These are phyloP conservation scores for Diddensiella transvaalensis DNA, from an alignment of 805 yeast species.

Conservation along the genomic window DNA sequence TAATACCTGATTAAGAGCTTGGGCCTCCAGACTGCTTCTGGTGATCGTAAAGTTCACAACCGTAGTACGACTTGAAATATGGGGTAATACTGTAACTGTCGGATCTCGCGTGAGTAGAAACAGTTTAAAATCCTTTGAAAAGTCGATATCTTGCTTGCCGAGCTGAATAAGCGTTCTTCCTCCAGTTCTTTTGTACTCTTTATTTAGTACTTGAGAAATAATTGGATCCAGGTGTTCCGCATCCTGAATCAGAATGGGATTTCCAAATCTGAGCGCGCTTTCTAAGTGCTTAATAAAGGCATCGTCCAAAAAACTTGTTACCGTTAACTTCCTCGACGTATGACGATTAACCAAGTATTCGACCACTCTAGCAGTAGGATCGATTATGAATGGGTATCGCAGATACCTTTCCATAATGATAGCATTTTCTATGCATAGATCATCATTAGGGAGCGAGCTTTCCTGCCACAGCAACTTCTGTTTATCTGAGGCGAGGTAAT, in stretches of 20 bases:
- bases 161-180: slow-evolving; percentile 61
- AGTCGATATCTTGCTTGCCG: slow-evolving; percentile 63
- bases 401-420: slow-evolving; percentile 43
- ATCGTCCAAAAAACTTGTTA: slow-evolving; percentile 70
- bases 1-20: slow-evolving; percentile 56
- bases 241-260: slow-evolving; percentile 64
- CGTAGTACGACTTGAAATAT: slow-evolving; percentile 58
- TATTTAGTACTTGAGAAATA: slow-evolving; percentile 55
- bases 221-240: slow-evolving; percentile 81
- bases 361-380: slow-evolving; percentile 56
- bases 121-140: slow-evolving; percentile 59
- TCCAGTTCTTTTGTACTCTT: slow-evolving; percentile 62
- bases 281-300: slow-evolving; percentile 67
- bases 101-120: slow-evolving; percentile 61
- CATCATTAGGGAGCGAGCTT: slow-evolving; percentile 55
- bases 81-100: slow-evolving; percentile 44
- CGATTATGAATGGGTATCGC: slow-evolving; percentile 60
- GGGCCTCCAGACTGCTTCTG: slow-evolving; percentile 57
- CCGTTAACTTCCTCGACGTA: slow-evolving; percentile 35
- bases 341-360: slow-evolving; percentile 38
- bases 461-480: slow-evolving; percentile 50
- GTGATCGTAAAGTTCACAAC: slow-evolving; percentile 73
- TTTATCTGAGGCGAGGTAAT: slow-evolving; percentile 39
- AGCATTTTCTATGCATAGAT: slow-evolving; percentile 60
- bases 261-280: slow-evolving; percentile 82